These are phyloP conservation scores for Heliosperma pusillum DNA, from an alignment of 148 eudicot genomes.

Conservation along the genomic window DNA sequence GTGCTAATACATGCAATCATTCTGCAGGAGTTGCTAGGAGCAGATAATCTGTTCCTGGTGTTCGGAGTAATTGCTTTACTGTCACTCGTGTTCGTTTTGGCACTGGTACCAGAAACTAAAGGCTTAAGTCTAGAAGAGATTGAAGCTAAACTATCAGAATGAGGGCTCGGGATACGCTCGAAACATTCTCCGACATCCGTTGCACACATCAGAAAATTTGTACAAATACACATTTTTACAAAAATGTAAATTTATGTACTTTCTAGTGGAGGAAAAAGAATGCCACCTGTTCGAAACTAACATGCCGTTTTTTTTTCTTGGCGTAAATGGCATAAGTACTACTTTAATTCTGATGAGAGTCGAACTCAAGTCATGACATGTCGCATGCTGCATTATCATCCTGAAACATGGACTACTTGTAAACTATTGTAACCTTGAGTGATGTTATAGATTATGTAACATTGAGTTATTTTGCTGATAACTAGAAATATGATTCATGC, in stretches of 20 bases:
- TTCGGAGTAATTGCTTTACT: conserved; percentile 80
- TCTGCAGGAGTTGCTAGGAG: conserved; percentile 88
- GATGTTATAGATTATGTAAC: no score
- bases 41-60: conserved; percentile 76
- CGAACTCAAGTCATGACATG: neutral
- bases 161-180: conserved; percentile 18
- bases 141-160: conserved; percentile 75
- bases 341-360: neutral
- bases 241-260: neutral
- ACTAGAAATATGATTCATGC: no score
- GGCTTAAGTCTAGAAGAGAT: conserved; percentile 98
- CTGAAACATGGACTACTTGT: no score
- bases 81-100: conserved; percentile 60
- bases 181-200: neutral
- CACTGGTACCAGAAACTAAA: conserved; percentile 84
- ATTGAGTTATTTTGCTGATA: no score
- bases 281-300: neutral
- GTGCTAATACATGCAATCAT: conserved; percentile 8
- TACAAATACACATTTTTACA: neutral
- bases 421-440: no score
- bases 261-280: neutral
- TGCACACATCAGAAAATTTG: neutral
- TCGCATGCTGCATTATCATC: neutral
- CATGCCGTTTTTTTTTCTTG: no score
- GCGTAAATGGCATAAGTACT: no score